A percentile compares a stretch with the other conserved stretches of the same genome.
Evolutionary conservation across 352 stramenopile genomes (phyloP).

Genomic region (Ochromonadaceae sp.): DNA sequence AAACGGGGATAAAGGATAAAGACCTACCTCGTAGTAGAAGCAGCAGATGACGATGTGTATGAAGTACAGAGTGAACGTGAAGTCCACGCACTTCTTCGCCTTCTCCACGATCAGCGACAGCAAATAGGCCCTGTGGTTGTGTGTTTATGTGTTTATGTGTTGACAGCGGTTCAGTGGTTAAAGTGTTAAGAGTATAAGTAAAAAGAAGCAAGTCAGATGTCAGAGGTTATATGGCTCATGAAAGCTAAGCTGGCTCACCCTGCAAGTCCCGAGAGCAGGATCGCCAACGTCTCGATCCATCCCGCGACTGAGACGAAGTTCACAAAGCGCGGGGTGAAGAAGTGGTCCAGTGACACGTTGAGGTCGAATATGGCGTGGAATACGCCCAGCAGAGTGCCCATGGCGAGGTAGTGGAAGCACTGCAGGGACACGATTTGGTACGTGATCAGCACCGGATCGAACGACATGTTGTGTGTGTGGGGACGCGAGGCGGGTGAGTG

Average conservation of each 20-base stretch:
- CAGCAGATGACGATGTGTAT: conserved; percentile 8
- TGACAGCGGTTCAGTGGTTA: background rate
- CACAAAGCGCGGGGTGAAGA: background rate
- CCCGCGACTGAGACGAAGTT: background rate
- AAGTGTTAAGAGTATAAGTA: background rate
- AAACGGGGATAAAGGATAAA: no score
- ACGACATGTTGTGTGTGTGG: no score
- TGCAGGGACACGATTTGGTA: conserved; percentile 15
- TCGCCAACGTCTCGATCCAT: conserved; percentile 2
- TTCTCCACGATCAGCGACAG: conserved; percentile 12
- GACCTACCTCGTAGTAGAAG: conserved; percentile 13
- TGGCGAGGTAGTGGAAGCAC: conserved; percentile 8
- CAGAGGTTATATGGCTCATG: no score
- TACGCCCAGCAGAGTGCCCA: conserved; percentile 8
- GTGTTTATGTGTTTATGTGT: background rate
- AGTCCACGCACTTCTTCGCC: conserved; percentile 18
- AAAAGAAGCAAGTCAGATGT: background rate
- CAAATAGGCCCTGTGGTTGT: conserved; percentile 1
- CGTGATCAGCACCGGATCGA: conserved; percentile 10
- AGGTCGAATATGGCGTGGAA: conserved; percentile 4
- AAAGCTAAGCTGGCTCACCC: background rate
- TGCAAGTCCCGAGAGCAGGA: background rate
- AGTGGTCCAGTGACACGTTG: conserved; percentile 9
- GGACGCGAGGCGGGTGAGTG: no score
- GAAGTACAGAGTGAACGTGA: conserved; percentile 18